phyloP scores from a whole-genome alignment of 106 monocot genomes.

The Allium fistulosum region DNA sequence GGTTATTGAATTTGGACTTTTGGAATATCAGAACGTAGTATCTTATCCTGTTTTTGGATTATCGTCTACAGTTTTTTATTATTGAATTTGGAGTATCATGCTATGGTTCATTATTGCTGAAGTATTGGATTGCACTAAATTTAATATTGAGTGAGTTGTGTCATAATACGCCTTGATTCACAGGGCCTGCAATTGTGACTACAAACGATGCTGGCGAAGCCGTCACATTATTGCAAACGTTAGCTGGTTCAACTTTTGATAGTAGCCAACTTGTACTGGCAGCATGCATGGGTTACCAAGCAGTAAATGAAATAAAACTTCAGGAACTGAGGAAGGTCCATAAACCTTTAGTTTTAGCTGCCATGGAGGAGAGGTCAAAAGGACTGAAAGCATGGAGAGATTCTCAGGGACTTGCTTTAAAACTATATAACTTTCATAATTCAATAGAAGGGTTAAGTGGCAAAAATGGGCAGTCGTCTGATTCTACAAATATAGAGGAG shows the following conservation, averaged over 20 bases:
- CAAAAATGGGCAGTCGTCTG: conserved; percentile 33
- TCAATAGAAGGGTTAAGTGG: conserved; percentile 25
- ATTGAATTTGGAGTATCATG: too few relatives aligned
- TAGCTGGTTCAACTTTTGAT: conserved; percentile 96
- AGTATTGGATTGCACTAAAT: too few relatives aligned
- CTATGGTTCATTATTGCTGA: too few relatives aligned
- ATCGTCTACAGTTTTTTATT: too few relatives aligned
- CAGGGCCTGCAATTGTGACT: conserved; percentile 91
- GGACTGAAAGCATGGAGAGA: conserved; percentile 70
- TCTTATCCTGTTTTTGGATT: too few relatives aligned
- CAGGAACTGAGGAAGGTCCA: conserved; percentile 72
- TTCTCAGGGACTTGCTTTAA: conserved; percentile 73
- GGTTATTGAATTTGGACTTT: too few relatives aligned
- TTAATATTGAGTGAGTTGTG: too few relatives aligned
- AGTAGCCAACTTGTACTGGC: conserved; percentile 94
- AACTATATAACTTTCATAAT: conserved; percentile 74
- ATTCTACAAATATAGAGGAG: conserved; percentile 25
- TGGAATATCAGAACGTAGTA: too few relatives aligned
- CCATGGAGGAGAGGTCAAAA: conserved; percentile 81
- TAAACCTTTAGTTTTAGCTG: conserved; percentile 65
- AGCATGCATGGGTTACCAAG: conserved; percentile 94
- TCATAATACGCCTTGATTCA: conserved; percentile 1
- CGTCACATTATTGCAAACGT: conserved; percentile 83
- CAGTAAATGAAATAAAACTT: conserved; percentile 63
- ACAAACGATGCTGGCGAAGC: conserved; percentile 98